phyloP scores from a whole-genome alignment of 495 filamentous ascomycete genomes.

The Penicillium paxilli region DNA sequence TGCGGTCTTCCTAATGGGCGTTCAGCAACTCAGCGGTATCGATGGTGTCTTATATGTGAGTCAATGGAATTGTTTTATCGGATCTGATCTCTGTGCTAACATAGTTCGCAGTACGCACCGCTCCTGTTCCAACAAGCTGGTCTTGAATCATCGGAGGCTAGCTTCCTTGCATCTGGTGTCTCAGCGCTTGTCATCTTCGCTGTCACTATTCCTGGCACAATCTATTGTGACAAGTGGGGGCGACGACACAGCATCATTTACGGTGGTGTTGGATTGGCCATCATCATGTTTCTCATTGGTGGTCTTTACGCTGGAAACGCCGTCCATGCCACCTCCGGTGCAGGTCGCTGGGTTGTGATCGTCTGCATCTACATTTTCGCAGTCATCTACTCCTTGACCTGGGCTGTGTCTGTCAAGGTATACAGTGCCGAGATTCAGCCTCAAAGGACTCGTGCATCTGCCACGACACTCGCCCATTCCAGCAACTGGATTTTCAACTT shows the following conservation, averaged over 20 bases:
- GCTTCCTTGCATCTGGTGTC: constrained; percentile 57
- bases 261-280: constrained; percentile 52
- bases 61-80: background rate
- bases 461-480: constrained; percentile 46
- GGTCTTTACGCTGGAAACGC: constrained; percentile 48
- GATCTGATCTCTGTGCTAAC: background rate
- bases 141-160: constrained; percentile 44
- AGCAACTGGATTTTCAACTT: constrained; percentile 60
- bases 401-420: constrained; percentile 56
- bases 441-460: constrained; percentile 50
- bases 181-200: constrained; percentile 51
- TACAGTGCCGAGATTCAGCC: constrained; percentile 60
- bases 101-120: constrained; percentile 45
- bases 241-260: constrained; percentile 54
- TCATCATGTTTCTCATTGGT: constrained; percentile 51
- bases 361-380: constrained; percentile 49
- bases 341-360: constrained; percentile 57
- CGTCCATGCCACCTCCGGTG: constrained; percentile 44
- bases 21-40: constrained; percentile 48
- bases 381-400: constrained; percentile 44
- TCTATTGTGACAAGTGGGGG: constrained; percentile 61
- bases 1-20: constrained; percentile 44
- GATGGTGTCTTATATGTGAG: constrained; percentile 54
- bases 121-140: constrained; percentile 55
- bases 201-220: constrained; percentile 50